phyloP scores from a whole-genome alignment of 257 asterid species.

The Solanum virginianum region DNA sequence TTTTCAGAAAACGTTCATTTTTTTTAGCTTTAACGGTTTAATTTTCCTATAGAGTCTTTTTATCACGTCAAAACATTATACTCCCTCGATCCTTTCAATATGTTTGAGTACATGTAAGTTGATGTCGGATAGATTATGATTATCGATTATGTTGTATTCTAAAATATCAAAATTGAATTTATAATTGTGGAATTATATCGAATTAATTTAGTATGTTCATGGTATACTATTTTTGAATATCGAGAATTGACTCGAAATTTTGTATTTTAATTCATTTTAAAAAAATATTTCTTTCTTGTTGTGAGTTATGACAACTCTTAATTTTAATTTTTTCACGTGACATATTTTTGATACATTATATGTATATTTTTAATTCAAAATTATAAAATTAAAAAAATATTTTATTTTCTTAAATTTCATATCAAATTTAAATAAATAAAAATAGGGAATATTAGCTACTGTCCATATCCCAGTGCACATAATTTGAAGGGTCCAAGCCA shows the following conservation, averaged over 20 bases:
- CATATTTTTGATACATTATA: background rate
- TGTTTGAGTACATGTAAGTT: too few relatives aligned
- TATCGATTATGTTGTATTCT: too few relatives aligned
- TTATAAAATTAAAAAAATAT: background rate
- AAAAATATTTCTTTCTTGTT: too few relatives aligned
- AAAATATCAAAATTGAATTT: too few relatives aligned
- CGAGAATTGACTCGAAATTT: too few relatives aligned
- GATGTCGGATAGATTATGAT: too few relatives aligned
- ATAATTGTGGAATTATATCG: too few relatives aligned
- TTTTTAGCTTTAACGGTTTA: background rate
- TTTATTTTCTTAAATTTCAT: background rate
- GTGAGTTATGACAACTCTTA: background rate
- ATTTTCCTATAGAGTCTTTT: background rate
- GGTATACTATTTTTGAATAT: background rate
- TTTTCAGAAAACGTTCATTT: background rate
- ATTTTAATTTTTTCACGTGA: background rate
- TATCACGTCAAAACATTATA: background rate
- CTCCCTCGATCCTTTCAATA: too few relatives aligned
- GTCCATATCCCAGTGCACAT: background rate
- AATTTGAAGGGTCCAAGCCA: background rate
- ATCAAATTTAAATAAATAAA: background rate
- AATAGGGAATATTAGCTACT: background rate
- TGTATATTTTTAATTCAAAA: background rate
- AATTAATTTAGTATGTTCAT: background rate
- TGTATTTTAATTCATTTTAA: accelerated